Base-by-base conservation (phyloP, 192 early-diverging fungal species). In the Lunasporangiospora selenospora region DNA sequence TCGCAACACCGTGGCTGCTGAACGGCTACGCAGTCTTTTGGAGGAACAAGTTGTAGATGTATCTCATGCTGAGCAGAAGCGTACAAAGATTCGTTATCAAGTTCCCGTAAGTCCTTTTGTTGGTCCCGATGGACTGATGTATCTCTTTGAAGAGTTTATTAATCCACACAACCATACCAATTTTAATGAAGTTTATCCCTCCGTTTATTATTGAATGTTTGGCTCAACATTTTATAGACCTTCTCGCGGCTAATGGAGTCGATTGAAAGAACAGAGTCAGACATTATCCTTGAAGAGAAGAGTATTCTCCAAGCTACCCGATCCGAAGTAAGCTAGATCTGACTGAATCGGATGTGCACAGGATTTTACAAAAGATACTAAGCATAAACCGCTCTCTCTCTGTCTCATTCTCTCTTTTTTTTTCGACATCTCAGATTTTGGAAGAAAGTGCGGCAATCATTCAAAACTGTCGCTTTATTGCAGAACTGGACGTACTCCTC, bases 401-500 rank as follows among this genome's bases (percentile, higher is more conserved):
- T 9, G 36, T 26, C 42, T 19, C 15, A 21, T 49, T 38, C 18
- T 31, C 18, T 33, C 33, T 12, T 55, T 24, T 3, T 10, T 30
- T 18, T 44, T 44, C 27, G 41, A 21, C 39, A 4, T 23, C 46
- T 37, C 44, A 81, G 38, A 71, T 87, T 7, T 38, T 88, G 36
- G 81, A 81, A 3, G 77, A 86, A 24, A 81, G 85, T 31, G 44
- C 77, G 4, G 53, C 80, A 0, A 87, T 90, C 42, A 69, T 88
- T 11, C 81, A 80, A 7, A 89, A 86, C 73, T 85, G 84, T 51
- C 79, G 76, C 47, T 73, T 80, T 3, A 53, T 93, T 31, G 88
- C 89, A 0, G 82, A 90, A 45, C 53, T 93, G 26, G 91, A 93
- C 58, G 87, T 88, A 7, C 75, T 88, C 0, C 78, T 85, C 1